Evolutionary conservation across 2,329 filamentous ascomycete species (phyloP).

Genomic region (Coleophoma eucalyptorum): DNA sequence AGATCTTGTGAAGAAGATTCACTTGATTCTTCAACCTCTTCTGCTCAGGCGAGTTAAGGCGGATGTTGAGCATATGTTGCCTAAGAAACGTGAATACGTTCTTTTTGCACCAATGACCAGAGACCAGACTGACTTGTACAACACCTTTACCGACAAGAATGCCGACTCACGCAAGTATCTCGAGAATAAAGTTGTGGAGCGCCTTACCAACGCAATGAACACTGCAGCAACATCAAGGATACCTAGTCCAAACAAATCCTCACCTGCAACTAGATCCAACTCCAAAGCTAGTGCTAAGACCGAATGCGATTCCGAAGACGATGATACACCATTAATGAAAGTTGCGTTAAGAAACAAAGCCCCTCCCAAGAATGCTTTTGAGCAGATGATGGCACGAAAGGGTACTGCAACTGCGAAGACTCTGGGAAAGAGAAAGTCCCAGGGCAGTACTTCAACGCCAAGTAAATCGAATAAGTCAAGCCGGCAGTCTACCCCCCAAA

Average conservation of each 20-base stretch:
- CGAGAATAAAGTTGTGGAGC: slow-evolving; percentile 72
- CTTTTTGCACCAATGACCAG: slow-evolving; percentile 88
- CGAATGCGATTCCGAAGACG: slow-evolving; percentile 22
- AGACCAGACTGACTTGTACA: slow-evolving; percentile 88
- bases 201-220: slow-evolving; percentile 48
- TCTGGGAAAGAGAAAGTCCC: slow-evolving; percentile 55
- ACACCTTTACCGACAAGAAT: slow-evolving; percentile 53
- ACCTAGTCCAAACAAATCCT: slow-evolving; percentile 3
- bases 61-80: slow-evolving; percentile 87
- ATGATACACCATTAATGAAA: slow-evolving; percentile 15
- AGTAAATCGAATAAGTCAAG: slow-evolving; percentile 74
- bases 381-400: slow-evolving; percentile 34
- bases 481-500: slow-evolving; percentile 68
- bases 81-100: slow-evolving; percentile 95
- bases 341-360: slow-evolving; percentile 19
- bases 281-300: slow-evolving; percentile 8
- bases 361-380: slow-evolving; percentile 37
- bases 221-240: slow-evolving; percentile 31
- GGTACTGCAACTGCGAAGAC: slow-evolving; percentile 3
- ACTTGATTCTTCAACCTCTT: slow-evolving; percentile 89
- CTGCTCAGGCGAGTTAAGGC: slow-evolving; percentile 85
- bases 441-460: slow-evolving; percentile 32
- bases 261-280: background rate
- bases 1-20: slow-evolving; percentile 80
- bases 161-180: slow-evolving; percentile 69